Conservation (phyloP, 164 flowering plant species). For the Annona squamosa region DNA sequence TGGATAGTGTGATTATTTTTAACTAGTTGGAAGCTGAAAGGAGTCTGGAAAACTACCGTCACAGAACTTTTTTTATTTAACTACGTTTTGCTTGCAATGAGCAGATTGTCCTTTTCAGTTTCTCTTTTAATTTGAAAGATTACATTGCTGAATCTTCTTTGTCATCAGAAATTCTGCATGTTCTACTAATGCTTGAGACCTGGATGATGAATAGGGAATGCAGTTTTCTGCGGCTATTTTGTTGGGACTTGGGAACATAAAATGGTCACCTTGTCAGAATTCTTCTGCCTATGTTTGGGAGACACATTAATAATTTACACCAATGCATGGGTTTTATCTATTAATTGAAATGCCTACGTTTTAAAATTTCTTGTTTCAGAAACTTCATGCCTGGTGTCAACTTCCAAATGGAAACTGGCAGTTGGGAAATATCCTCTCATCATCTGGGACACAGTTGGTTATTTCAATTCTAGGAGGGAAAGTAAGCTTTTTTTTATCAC, state of each 20-base stretch:
- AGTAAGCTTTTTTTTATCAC: constrained; percentile 35
- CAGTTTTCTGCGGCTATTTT: not conserved
- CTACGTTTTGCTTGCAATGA: not conserved
- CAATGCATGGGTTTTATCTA: not conserved
- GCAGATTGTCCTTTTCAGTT: not conserved
- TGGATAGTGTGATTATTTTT: not conserved
- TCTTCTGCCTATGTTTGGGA: not conserved
- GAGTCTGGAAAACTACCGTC: not conserved
- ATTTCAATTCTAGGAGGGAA: constrained; percentile 69
- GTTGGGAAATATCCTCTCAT: constrained; percentile 59
- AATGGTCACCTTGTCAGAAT: not conserved
- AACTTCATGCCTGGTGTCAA: constrained; percentile 80
- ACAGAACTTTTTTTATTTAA: no score
- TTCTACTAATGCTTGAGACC: not conserved
- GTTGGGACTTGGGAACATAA: not conserved
- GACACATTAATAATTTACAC: not conserved
- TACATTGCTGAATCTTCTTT: not conserved
- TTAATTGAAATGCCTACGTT: constrained; percentile 21
- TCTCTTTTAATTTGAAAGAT: not conserved
- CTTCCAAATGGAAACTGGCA: constrained; percentile 84
- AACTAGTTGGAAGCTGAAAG: not conserved
- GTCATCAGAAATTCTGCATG: not conserved
- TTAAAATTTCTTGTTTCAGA: constrained; percentile 57
- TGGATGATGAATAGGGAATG: not conserved
- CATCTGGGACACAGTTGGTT: constrained; percentile 57